Base-by-base conservation (phyloP, 225 moss, liverwort and hornwort genomes). In the Asterella californica region DNA sequence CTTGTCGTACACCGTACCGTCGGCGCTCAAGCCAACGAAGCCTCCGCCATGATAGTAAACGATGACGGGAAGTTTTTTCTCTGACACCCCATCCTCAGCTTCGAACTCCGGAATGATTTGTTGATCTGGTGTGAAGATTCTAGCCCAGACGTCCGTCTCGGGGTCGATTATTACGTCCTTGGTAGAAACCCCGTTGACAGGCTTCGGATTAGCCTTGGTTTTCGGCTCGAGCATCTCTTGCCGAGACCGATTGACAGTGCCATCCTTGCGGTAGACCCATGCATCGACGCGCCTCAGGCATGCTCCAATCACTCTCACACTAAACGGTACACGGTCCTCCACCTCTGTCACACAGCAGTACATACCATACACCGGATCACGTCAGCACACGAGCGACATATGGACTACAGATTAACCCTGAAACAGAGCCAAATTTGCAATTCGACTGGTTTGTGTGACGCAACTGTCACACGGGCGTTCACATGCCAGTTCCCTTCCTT, bases 11-110 rank as follows among this genome's bases (percentile, higher is more conserved):
- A 29, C 2, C 0, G 2, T 0, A 0, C 70, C 34, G 18, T 91
- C 76, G 46, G 94, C 88, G 73, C 87, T 61, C 79, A 89, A 42
- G 45, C 88, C 52, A 36, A 91, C 84, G 73, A 99, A 99, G 45
- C 97, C 94, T n/a, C 97, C 94, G 1, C 94, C 97, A 63, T 93
- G 94, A 66, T 81, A 99, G 88, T 89, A 95, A 14, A 94, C 24
- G 9, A 95, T 79, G 66, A 99, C 83, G 15, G 93, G 92, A 46
- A 89, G 54, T 62, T 78, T 90, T 62, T 84, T 89, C 78, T 86
- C 74, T 74, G 86, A 80, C 49, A 65, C 70, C 0, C 22, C 52
- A 30, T 69, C 69, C 54, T 54, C 72, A 0, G 61, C 67, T 38
- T 62, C 34, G 38, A 22, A 62, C 52, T 46, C 17, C 21, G 37